Base-by-base conservation (phyloP, 116 monocot genomes). In the Papilionanthe hybrid region DNA sequence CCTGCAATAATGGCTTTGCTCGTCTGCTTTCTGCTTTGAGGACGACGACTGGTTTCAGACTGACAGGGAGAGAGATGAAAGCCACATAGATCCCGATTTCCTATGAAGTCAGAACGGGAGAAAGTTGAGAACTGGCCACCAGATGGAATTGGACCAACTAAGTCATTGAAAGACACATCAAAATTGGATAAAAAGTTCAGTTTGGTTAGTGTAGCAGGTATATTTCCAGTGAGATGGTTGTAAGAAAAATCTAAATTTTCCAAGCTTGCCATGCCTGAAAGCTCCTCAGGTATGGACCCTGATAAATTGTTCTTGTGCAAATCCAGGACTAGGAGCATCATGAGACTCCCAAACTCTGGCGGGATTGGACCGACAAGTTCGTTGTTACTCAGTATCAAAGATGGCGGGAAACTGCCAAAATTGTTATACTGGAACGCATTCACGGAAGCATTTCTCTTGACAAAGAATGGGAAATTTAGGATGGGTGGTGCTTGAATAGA, bases 181-280 rank as follows among this genome's bases (percentile, higher is more conserved):
- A 96, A 93, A 25, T 45, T 83, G 19, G 96, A 90, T 22, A 96
- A 77, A 75, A 96, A 96, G 73, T 81, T 86, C 17, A 96, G 87
- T 11, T 78, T 83, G 28, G 72, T 83, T 43, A 96, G 81, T 55
- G 87, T 80, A 1, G 17, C 42, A 9, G 92, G 96, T 49, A 96
- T 96, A 42, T n/a, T 79, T 45, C 94, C 96, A 2, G 72, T 80
- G 50, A 96, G 88, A 80, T 88, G 78, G 72, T 96, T 96, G 55
- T 84, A 79, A 8, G 93, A 90, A 68, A 96, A 87, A 78, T 90
- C 80, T 74, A 96, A 75, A 7, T 29, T 83, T 73, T 96, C 92
- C 75, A 96, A 87, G 81, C 79, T 85, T 5, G 72, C 63, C 86
- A 96, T 89, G 15, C 81, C 81, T 20, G 87, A 81, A 20, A 96